Evolutionary conservation across 2,329 filamentous ascomycete genomes (phyloP), one percentile per base, ranked within the genome.

Genomic region (Botrytis medusae): DNA sequence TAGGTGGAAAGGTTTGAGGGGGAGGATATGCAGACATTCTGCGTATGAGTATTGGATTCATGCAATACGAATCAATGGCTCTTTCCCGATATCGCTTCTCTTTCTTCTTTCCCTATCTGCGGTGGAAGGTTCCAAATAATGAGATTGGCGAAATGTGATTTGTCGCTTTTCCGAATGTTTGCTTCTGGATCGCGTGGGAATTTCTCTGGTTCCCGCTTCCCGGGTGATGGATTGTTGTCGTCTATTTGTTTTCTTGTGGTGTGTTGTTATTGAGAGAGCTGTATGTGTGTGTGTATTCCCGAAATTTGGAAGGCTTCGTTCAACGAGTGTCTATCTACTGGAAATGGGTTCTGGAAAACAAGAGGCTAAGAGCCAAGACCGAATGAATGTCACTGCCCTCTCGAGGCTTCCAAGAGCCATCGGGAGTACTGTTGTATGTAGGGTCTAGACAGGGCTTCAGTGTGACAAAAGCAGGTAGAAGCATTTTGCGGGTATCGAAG

Each of bases 121-220:
- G 57, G 57, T 60, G 57, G 10, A 34, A 32, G 29, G 20, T 7
- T 22, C 18, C 29, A 34, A 1, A 60, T 1, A 20, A 44, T 51
- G 71, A 72, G 71, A 72, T 69, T 69, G 42, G 40, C 71, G 71
- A 61, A 48, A 69, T 61, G 29, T 72, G 71, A 69, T 69, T 59
- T 69, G 71, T 72, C 63, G 48, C 40, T 22, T 72, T 51, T 51
- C 7, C 7, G 10, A 32, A 20, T 51, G 65, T 69, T 69, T 69
- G 48, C 48, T 69, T 57, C 65, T 69, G 65, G 48, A 69, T 57
- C 4, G 46, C 25, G 32, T 22, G 48, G 32, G 7, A 4, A 7
- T 54, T 67, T 51, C 32, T 37, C 32, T 67, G 44, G 32, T 40
- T 29, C 34, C 48, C 48, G 65, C 18, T 42, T 42, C 48, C 37